These are phyloP conservation scores for Podospora fimiseda DNA, from an alignment of 495 filamentous ascomycete species.

Conservation along the genomic window DNA sequence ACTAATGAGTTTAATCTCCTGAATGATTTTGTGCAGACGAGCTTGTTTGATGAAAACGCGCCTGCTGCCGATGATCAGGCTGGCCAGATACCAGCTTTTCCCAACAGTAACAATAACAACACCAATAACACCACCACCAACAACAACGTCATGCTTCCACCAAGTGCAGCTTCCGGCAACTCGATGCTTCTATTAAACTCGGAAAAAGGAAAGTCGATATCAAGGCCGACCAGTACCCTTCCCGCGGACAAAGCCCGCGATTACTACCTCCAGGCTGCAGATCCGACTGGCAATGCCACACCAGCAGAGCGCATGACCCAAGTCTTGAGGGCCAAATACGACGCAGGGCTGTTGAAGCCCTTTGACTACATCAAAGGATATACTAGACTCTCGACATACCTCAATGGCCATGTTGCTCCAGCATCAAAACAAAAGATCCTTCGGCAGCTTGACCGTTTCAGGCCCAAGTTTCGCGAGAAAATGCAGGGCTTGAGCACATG, in stretches of 20 bases:
- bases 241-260: constrained; percentile 80
- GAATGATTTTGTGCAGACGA: constrained; percentile 89
- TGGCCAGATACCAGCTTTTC: constrained; percentile 27
- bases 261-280: constrained; percentile 95
- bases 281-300: constrained; percentile 83
- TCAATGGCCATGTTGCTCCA: constrained; percentile 77
- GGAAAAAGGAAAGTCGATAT: constrained; percentile 50
- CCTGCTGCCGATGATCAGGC: constrained; percentile 55
- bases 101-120: constrained; percentile 28
- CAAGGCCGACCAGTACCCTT: constrained; percentile 52
- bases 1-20: constrained; percentile 93
- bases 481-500: constrained; percentile 87
- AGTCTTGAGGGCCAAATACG: constrained; percentile 88
- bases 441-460: constrained; percentile 82
- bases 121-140: constrained; percentile 28
- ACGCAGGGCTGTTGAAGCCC: constrained; percentile 86
- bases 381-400: constrained; percentile 77
- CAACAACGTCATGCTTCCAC: constrained; percentile 37
- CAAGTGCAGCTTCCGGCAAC: constrained; percentile 31
- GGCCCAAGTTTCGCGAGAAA: constrained; percentile 92
- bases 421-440: constrained; percentile 80
- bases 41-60: constrained; percentile 71
- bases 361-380: constrained; percentile 99
- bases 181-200: constrained; percentile 43
- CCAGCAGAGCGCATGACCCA: constrained; percentile 95